phyloP scores from a whole-genome alignment of 768 basidiomycete species.

The Lactarius pseudohatsudake region DNA sequence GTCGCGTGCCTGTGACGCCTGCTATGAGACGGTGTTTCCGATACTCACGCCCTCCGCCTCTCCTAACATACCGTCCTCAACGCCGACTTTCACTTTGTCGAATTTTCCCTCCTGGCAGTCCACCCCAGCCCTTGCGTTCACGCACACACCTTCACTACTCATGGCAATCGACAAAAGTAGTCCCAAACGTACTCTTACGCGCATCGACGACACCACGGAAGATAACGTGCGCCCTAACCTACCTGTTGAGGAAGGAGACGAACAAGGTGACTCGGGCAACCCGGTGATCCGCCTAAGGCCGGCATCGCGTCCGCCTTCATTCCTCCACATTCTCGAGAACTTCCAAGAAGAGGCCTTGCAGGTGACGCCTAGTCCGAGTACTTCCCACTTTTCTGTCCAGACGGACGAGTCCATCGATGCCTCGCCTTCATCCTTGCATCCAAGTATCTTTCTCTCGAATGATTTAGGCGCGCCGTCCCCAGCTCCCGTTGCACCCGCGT shows the following conservation, averaged over 20 bases:
- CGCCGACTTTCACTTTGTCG: constrained; percentile 51
- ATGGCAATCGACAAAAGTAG: constrained; percentile 43
- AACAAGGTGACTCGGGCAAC: constrained; percentile 24
- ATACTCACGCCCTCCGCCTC: constrained; percentile 39
- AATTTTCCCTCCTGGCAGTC: constrained; percentile 59
- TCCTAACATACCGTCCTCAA: constrained; percentile 26
- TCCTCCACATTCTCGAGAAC: constrained; percentile 64
- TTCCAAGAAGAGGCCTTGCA: constrained; percentile 41
- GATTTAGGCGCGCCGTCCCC: constrained; percentile 14
- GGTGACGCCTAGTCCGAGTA: constrained; percentile 31
- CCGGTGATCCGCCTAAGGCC: constrained; percentile 36
- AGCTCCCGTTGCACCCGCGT: neutral
- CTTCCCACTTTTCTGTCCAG: constrained; percentile 34
- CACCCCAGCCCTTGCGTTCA: constrained; percentile 36
- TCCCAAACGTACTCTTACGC: constrained; percentile 30
- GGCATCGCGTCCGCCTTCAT: constrained; percentile 54
- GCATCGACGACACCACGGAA: constrained; percentile 29
- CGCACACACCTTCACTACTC: constrained; percentile 36
- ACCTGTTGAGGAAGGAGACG: constrained; percentile 15
- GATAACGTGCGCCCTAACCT: constrained; percentile 6
- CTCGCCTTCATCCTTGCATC: constrained; percentile 30
- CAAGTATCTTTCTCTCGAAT: constrained; percentile 22
- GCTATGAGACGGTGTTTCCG: constrained; percentile 86
- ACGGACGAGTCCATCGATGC: constrained; percentile 30
- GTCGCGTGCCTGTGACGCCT: constrained; percentile 81